Evolutionary conservation across 108 stramenopile species (phyloP).

Genomic region (Ochromonas danica): DNA sequence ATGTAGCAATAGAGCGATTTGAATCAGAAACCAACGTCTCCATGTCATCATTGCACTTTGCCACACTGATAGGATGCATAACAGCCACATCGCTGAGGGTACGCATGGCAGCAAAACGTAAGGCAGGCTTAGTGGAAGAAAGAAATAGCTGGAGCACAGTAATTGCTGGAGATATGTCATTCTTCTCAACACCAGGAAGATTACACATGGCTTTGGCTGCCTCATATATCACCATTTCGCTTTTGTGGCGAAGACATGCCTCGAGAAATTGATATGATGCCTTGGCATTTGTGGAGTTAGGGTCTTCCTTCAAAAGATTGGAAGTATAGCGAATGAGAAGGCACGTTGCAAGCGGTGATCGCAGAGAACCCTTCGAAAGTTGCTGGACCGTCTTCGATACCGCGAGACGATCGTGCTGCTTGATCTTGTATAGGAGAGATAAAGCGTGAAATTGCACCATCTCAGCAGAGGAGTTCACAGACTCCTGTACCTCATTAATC

Average conservation of each 20-base stretch:
- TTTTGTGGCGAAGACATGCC: constrained; percentile 80
- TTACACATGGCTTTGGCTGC: constrained; percentile 95
- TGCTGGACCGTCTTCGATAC: constrained; percentile 84
- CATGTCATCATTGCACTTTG: constrained; percentile 97
- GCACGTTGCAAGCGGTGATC: constrained; percentile 85
- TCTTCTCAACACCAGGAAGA: constrained; percentile 82
- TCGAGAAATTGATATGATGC: constrained; percentile 90
- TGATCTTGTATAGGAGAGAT: constrained; percentile 96
- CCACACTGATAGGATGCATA: constrained; percentile 80
- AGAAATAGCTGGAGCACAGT: constrained; percentile 72
- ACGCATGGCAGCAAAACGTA: constrained; percentile 89
- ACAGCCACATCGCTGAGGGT: constrained; percentile 86
- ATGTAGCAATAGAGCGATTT: constrained; percentile 92
- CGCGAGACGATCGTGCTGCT: constrained; percentile 90
- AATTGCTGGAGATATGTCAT: constrained; percentile 88
- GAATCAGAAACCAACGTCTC: constrained; percentile 90
- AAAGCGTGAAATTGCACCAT: constrained; percentile 99
- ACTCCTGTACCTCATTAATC: constrained; percentile 88
- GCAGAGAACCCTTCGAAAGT: constrained; percentile 71
- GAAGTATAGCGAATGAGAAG: constrained; percentile 91
- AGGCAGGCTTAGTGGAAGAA: constrained; percentile 83
- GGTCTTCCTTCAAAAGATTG: constrained; percentile 61
- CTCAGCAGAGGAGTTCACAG: constrained; percentile 77
- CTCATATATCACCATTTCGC: constrained; percentile 97
- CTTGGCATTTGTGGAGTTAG: constrained; percentile 64